Evolutionary conservation across 805 yeast genomes (phyloP), one percentile per base, ranked within the genome.

Genomic region (Phaffomyces opuntiae): DNA sequence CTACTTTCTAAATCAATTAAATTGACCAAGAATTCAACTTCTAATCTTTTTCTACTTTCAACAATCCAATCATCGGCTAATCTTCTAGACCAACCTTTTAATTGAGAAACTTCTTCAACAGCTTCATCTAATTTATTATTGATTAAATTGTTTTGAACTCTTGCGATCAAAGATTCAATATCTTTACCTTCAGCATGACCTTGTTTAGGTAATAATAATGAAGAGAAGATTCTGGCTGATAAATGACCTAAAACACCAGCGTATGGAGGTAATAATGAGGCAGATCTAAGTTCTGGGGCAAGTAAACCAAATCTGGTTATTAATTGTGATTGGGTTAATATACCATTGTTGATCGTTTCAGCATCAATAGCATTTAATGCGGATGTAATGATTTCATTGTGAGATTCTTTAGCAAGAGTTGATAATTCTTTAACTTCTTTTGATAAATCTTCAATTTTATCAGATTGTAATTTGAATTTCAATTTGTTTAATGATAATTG

Each of bases 161-260:
- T 79, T 1, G 95, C 90, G 59, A 90, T 80, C 21, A 90, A 83
- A 45, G 89, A 78, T 69, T 91, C 98, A 46, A 90, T 80, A 60
- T 93, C 97, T 54, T 78, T 80, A 38, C 95, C 95, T 38, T 70
- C 66, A 14, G 95, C 89, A 47, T 78, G 68, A 39, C 98, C 98
- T 49, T 77, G 71, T 62, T 89, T 93, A 27, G 84, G 73, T 57
- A 87, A 74, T 57, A 91, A 74, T 49, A 90, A 73, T 55, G 76
- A 78, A 33, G 95, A 83, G 61, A 90, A 85, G 9, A 88, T 46
- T 53, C 75, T 72, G 16, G 98, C 90, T 7, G 95, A 76, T 38
- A 89, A 64, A 65, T 93, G 96, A 29, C 96, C 98, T 56, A 91
- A 77, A 45, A 93, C 76, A 60, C 99, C 99, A 25, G 99, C 96